These are phyloP conservation scores for Inga oerstediana DNA, from an alignment of 306 rosid genomes.

Conservation along the genomic window DNA sequence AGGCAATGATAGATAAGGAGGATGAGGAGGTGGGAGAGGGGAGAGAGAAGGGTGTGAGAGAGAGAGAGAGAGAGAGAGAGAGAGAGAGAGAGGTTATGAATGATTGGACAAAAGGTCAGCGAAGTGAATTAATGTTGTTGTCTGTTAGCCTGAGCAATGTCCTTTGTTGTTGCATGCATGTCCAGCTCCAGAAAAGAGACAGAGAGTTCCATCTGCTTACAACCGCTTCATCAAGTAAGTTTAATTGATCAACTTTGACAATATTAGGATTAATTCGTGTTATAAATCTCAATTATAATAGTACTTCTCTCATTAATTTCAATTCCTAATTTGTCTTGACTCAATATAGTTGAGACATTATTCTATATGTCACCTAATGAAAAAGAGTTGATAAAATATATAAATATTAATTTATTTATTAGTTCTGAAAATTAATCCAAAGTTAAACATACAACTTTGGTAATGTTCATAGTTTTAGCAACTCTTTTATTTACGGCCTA, in stretches of 20 bases:
- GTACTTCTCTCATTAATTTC: background rate
- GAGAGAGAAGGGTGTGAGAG: background rate
- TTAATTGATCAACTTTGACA: background rate
- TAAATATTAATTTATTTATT: too few relatives aligned
- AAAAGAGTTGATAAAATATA: background rate
- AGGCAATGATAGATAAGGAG: conserved; percentile 47
- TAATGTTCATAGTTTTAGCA: background rate
- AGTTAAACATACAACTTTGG: background rate
- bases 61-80: background rate
- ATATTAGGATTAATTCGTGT: too few relatives aligned
- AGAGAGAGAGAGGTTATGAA: background rate
- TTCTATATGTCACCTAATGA: background rate
- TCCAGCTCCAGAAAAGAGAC: conserved; percentile 99
- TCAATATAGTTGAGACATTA: background rate
- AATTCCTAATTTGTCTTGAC: background rate
- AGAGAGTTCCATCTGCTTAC: conserved; percentile 99
- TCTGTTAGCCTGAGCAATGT: conserved; percentile 12
- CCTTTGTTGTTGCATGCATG: conserved; percentile 36
- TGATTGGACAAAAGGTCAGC: conserved; percentile 31
- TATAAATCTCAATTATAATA: too few relatives aligned
- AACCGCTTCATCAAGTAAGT: conserved; percentile 99
- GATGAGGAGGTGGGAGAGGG: background rate
- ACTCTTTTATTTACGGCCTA: background rate
- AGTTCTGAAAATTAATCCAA: too few relatives aligned
- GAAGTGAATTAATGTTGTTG: conserved; percentile 45